A percentile compares a stretch with the other conserved stretches of the same genome.
Conservation (phyloP, 108 stramenopile species). For the Fistulifera pelliculosa region DNA sequence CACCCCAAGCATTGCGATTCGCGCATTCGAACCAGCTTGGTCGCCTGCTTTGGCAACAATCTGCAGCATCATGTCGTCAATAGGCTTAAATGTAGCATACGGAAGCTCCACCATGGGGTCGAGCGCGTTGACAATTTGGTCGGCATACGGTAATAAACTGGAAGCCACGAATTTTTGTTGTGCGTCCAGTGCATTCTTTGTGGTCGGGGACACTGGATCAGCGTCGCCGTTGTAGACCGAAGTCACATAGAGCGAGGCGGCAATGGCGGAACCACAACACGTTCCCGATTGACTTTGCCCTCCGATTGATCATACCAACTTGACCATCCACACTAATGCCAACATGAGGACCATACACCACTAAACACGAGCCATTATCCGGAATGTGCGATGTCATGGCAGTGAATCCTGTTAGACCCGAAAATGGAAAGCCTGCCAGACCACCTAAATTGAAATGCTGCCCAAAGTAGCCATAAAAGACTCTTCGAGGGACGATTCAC, state of each 20-base stretch:
- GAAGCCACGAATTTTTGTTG: conserved; percentile 43
- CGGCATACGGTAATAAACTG: conserved; percentile 35
- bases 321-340: conserved; percentile 38
- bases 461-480: conserved; percentile 23
- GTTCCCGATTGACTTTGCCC: conserved; percentile 32
- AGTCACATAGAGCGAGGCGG: conserved; percentile 29
- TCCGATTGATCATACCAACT: conserved; percentile 53
- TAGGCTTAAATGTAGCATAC: conserved; percentile 38
- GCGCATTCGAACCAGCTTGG: conserved; percentile 34
- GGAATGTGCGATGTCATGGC: conserved; percentile 54
- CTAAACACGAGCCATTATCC: conserved; percentile 44
- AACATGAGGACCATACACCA: conserved; percentile 60
- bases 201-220: background rate
- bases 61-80: conserved; percentile 32
- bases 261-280: conserved; percentile 55
- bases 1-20: conserved; percentile 36
- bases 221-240: background rate
- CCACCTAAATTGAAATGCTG: conserved; percentile 34
- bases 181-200: conserved; percentile 23
- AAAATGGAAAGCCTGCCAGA: conserved; percentile 53
- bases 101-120: conserved; percentile 41
- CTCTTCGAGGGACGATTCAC: conserved; percentile 48
- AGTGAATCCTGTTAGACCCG: conserved; percentile 40
- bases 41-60: conserved; percentile 40
- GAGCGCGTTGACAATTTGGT: conserved; percentile 27